Evolutionary conservation across 2,329 filamentous ascomycete genomes (phyloP), one percentile per base, ranked within the genome.

Genomic region (Proliferodiscus dingleyae): DNA sequence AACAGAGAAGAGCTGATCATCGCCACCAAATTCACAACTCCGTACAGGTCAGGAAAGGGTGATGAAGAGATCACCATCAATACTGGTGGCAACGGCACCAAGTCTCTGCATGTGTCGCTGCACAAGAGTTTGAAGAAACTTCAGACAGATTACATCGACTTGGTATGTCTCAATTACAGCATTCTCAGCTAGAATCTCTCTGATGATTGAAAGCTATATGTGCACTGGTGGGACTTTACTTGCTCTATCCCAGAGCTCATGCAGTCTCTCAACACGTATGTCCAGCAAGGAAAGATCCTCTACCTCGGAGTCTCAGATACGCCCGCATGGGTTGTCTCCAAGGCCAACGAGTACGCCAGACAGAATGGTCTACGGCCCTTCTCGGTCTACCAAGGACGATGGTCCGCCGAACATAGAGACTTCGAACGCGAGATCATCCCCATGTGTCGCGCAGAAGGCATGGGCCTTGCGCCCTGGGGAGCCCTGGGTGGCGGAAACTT

Each of bases 301-400:
- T 85, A 86, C 53, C 69, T 87, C 0, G 83, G 84, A 2, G 71
- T 85, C 62, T 80, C 74, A 33, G 82, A 87, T 55, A 80, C 79
- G 0, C 84, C 84, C 0, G 83, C 84, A 7, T 87, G 83, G 83
- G 64, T 84, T 15, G 81, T 84, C 9, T 74, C 72, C 58, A 81
- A 80, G 58, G 78, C 78, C 13, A 85, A 84, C 43, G 74, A 81
- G 60, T 83, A 89, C 59, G 87, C 86, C 5, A 75, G 81, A 33
- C 74, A 78, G 51, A 77, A 88, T 51, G 83, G 81, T n/a, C 71
- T 88, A 22, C 77, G 80, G 1, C 81, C 76, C 30, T 89, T 89
- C 67, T 75, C 71, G 28, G 76, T 87, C 23, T 87, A 85, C 63
- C 81, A 85, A 64, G 83, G 83, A 8, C 68, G 66, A 9, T 87